A percentile compares a stretch with the other conserved stretches of the same genome.
Evolutionary conservation across 805 yeast genomes (phyloP).

Genomic region (Saturnispora zaruensis): DNA sequence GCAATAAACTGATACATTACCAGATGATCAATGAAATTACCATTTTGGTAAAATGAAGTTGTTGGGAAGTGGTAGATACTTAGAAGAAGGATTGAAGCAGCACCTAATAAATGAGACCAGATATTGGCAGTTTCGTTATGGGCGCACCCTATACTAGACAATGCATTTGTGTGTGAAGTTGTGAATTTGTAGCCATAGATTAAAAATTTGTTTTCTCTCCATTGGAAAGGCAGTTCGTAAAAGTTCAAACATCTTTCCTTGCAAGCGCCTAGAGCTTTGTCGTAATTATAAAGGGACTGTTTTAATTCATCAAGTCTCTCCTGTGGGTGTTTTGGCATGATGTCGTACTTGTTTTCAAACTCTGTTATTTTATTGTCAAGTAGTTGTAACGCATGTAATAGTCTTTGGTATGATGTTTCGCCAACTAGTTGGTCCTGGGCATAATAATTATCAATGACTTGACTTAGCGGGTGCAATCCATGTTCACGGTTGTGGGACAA

Average conservation of each 20-base stretch:
- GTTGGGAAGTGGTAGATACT: constrained; percentile 55
- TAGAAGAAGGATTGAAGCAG: constrained; percentile 47
- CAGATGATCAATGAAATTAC: constrained; percentile 33
- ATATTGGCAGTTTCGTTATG: constrained; percentile 91
- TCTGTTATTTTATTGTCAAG: constrained; percentile 34
- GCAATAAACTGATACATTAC: constrained; percentile 56
- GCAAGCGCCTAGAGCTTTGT: constrained; percentile 38
- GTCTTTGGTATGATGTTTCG: constrained; percentile 17
- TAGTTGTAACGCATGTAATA: constrained; percentile 30
- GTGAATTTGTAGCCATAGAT: constrained; percentile 80
- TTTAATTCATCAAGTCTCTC: constrained; percentile 24
- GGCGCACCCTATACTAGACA: constrained; percentile 47
- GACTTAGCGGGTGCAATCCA: constrained; percentile 23
- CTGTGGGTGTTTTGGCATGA: constrained; percentile 21
- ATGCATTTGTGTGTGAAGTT: constrained; percentile 48
- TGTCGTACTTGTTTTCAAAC: constrained; percentile 29
- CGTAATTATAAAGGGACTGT: constrained; percentile 38
- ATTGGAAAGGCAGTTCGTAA: constrained; percentile 82
- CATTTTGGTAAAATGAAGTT: constrained; percentile 39
- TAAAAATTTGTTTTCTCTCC: constrained; percentile 89
- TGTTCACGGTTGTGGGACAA: constrained; percentile 20
- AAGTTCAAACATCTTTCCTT: constrained; percentile 51
- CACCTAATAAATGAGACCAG: constrained; percentile 84
- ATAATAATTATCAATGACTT: constrained; percentile 26
- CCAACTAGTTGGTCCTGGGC: constrained; percentile 13